Evolutionary conservation across 2,329 filamentous ascomycete species (phyloP), one percentile per base, ranked within the genome.

Genomic region (Septoria petroselini): DNA sequence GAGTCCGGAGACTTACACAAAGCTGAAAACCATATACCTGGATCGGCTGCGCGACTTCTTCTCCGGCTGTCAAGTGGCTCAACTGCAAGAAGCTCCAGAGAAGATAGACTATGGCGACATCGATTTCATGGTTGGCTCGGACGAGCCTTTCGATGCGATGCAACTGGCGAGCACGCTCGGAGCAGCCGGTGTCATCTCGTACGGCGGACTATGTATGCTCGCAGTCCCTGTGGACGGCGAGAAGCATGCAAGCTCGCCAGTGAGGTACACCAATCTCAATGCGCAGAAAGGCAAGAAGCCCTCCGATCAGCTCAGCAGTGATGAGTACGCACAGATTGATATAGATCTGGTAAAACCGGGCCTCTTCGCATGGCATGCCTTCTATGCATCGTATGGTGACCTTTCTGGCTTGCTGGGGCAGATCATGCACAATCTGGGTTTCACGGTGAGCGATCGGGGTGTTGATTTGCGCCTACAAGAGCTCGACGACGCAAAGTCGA

Each of bases 341-440:
- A 65, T 91, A 1, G 75, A 79, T 23, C 64, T 84, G 18, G 82
- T 76, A 49, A 59, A 70, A 67, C 1, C 55, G 69, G 0, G 62
- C 69, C 11, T 59, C 67, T 45, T 75, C 79, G 54, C 71, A 23
- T 91, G 86, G 86, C 73, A 76, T 30, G 67, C 80, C 3, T 89
- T 90, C 69, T 81, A 81, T 57, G 75, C 84, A 31, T 78, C 80
- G 0, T 87, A 91, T 59, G 84, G 85, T n/a, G 87, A 91, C 58
- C 61, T 82, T 1, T 83, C 83, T 76, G 85, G 80, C 52, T 75
- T 83, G 7, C 64, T 91, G 0, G 84, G 86, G 4, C 73, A 77
- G 14, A 78, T 76, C 7, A 80, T 88, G 54, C 77, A 83, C 0
- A 77, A 76, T 0, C 77, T 81, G 29, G 86, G 86, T 1, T 76